Conservation (phyloP, 2,329 filamentous ascomycete genomes). For the Xylaria sp. region DNA sequence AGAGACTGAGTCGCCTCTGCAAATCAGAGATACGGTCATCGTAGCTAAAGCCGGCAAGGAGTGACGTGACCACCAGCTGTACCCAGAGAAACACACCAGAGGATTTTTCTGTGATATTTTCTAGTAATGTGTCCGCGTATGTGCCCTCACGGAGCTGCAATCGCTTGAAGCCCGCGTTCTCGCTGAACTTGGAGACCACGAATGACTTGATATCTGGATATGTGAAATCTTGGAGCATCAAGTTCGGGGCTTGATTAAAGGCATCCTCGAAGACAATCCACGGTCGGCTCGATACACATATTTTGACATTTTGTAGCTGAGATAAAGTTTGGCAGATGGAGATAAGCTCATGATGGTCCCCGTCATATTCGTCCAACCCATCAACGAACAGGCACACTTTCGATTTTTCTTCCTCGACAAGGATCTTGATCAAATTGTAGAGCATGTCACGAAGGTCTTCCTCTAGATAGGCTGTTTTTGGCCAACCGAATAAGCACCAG, state of each 20-base stretch:
- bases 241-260: background rate
- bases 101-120: background rate
- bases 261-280: conserved; percentile 14
- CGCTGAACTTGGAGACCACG: background rate
- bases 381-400: conserved; percentile 1
- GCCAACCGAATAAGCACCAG: background rate
- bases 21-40: conserved; percentile 2
- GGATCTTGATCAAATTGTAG: background rate
- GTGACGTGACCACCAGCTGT: background rate
- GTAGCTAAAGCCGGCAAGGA: background rate
- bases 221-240: background rate
- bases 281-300: conserved; percentile 17
- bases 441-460: background rate
- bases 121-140: background rate
- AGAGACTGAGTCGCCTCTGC: background rate
- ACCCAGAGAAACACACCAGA: conserved; percentile 6
- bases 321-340: background rate
- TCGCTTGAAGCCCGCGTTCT: background rate
- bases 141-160: background rate
- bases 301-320: background rate
- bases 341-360: background rate
- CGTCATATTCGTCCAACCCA: background rate
- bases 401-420: background rate
- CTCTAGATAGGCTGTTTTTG: background rate
- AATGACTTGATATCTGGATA: background rate